phyloP scores from a whole-genome alignment of 2,329 filamentous ascomycete species.

The Aspergillus ustus region DNA sequence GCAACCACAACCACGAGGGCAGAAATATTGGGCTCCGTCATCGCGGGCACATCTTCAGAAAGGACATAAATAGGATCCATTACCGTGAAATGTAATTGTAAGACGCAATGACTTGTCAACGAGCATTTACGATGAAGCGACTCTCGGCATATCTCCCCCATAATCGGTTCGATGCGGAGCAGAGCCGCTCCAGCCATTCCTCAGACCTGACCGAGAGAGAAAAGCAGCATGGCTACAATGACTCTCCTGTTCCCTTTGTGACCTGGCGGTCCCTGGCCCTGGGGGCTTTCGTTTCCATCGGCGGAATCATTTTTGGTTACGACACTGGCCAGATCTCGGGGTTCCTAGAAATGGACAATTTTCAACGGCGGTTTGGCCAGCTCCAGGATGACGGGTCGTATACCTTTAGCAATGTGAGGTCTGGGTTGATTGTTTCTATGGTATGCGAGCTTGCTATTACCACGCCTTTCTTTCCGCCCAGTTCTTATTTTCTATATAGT shows the following conservation, averaged over 20 bases:
- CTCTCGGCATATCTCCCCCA: slow-evolving; percentile 10
- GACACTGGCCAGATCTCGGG: slow-evolving; percentile 52
- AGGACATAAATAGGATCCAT: background rate
- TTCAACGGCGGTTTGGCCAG: slow-evolving; percentile 45
- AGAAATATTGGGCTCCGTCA: slow-evolving; percentile 1
- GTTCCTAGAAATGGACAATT: slow-evolving; percentile 48
- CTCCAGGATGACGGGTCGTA: slow-evolving; percentile 34
- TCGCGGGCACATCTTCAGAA: background rate
- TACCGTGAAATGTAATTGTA: background rate
- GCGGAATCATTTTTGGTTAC: slow-evolving; percentile 48
- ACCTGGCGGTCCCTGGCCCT: slow-evolving; percentile 45
- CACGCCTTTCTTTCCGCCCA: background rate
- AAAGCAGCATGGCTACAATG: slow-evolving; percentile 24
- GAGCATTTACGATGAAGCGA: slow-evolving; percentile 5
- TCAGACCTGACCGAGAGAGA: slow-evolving; percentile 17
- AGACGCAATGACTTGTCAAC: background rate
- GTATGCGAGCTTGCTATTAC: slow-evolving; percentile 29
- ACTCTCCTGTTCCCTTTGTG: slow-evolving; percentile 38
- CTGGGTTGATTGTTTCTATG: slow-evolving; percentile 48
- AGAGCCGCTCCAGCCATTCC: slow-evolving; percentile 7
- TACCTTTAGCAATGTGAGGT: slow-evolving; percentile 46
- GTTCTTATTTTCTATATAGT: slow-evolving; percentile 26
- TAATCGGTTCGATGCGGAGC: slow-evolving; percentile 10
- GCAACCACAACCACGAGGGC: background rate
- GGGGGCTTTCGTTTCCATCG: slow-evolving; percentile 50